Evolutionary conservation across 768 basidiomycete genomes (phyloP).

Genomic region (Trametes sanguinea): DNA sequence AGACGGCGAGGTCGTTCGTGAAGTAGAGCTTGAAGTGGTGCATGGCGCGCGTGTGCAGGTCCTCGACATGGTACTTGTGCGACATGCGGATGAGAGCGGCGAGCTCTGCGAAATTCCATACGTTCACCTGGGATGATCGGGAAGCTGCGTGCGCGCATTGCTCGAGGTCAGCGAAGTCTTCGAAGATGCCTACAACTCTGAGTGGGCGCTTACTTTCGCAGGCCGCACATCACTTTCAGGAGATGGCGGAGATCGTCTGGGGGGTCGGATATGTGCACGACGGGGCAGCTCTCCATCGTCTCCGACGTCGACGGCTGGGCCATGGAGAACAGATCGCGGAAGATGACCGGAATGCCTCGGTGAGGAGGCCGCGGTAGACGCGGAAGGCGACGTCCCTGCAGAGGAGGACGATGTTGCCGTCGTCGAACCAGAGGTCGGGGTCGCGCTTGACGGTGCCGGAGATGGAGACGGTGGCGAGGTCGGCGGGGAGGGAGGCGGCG

Average conservation of each 20-base stretch:
- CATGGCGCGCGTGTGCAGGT: slow-evolving; percentile 19
- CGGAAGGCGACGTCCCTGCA: slow-evolving; percentile 19
- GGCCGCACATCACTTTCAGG: slow-evolving; percentile 14
- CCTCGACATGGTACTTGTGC: slow-evolving; percentile 28
- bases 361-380: slow-evolving; percentile 27
- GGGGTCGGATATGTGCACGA: slow-evolving; percentile 23
- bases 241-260: slow-evolving; percentile 21
- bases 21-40: slow-evolving; percentile 25
- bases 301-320: slow-evolving; percentile 22
- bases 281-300: slow-evolving; percentile 23
- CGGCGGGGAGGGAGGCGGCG: slow-evolving; percentile 16
- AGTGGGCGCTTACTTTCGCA: slow-evolving; percentile 10
- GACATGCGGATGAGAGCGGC: slow-evolving; percentile 26
- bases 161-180: not conserved
- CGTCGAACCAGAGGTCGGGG: slow-evolving; percentile 27
- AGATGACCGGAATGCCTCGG: slow-evolving; percentile 27
- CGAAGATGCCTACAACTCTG: no score
- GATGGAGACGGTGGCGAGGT: slow-evolving; percentile 20
- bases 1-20: slow-evolving; percentile 23
- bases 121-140: slow-evolving; percentile 18
- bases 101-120: slow-evolving; percentile 22
- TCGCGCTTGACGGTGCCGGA: slow-evolving; percentile 23
- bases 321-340: slow-evolving; percentile 25
- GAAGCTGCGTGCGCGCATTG: not conserved
- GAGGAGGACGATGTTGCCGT: slow-evolving; percentile 27